phyloP scores from a whole-genome alignment of 305 asterid species.

The Withania somnifera region DNA sequence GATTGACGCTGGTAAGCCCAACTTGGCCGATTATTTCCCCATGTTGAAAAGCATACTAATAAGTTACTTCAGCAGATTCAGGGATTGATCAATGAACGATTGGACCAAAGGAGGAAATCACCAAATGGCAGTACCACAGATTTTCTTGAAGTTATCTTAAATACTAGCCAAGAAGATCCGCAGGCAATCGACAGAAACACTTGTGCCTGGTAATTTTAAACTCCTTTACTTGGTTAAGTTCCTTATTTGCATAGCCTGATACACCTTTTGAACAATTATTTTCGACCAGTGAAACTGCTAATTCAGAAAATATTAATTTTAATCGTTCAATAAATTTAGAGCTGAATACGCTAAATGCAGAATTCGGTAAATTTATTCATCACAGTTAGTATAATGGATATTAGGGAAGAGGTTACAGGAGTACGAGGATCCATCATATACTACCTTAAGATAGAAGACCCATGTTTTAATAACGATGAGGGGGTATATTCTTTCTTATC shows the following conservation, averaged over 20 bases:
- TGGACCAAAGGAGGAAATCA: constrained; percentile 5
- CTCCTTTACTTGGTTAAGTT: background rate
- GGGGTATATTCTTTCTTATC: too few relatives aligned
- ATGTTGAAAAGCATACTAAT: constrained; percentile 13
- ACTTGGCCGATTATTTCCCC: constrained; percentile 26
- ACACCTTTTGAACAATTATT: background rate
- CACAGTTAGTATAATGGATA: too few relatives aligned
- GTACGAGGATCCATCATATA: too few relatives aligned
- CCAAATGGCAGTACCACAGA: constrained; percentile 10
- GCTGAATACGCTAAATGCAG: too few relatives aligned
- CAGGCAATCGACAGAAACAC: constrained; percentile 44
- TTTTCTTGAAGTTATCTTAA: constrained; percentile 29
- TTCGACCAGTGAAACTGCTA: background rate
- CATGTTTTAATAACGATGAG: too few relatives aligned
- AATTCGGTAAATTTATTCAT: too few relatives aligned
- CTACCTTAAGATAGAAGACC: too few relatives aligned
- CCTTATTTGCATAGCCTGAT: background rate
- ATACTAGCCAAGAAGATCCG: constrained; percentile 22
- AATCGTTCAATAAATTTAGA: background rate
- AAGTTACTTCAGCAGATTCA: constrained; percentile 17
- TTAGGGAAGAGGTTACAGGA: too few relatives aligned
- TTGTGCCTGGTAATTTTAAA: constrained; percentile 41
- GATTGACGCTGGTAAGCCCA: constrained; percentile 18
- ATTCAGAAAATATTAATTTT: background rate
- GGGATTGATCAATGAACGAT: constrained; percentile 17